A percentile compares a stretch with the other conserved stretches of the same genome.
Evolutionary conservation across 2,329 filamentous ascomycete genomes (phyloP).

Genomic region (Cladophialophora chaetospira): DNA sequence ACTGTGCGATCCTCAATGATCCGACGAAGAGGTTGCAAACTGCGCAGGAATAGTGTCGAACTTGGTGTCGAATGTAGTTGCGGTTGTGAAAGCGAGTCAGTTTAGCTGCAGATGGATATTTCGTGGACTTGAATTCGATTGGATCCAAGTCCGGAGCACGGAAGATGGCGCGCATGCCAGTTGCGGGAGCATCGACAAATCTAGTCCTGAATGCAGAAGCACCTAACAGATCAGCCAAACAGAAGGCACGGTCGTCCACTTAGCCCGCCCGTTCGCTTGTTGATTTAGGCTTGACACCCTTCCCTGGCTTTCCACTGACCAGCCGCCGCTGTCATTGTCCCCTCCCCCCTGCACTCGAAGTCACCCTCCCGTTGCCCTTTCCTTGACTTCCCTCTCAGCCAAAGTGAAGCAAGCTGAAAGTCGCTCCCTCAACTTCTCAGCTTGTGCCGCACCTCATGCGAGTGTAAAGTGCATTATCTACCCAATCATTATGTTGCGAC

Average conservation of each 20-base stretch:
- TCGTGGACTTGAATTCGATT: constrained; percentile 7
- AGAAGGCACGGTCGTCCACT: background rate
- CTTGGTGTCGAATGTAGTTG: constrained; percentile 7
- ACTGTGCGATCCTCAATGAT: background rate
- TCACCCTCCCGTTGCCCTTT: constrained; percentile 11
- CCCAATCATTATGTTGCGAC: constrained; percentile 27
- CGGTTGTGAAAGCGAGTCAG: background rate
- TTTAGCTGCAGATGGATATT: constrained; percentile 11
- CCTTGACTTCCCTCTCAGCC: constrained; percentile 4
- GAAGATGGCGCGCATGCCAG: constrained; percentile 2
- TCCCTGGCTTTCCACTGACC: background rate
- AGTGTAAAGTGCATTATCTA: constrained; percentile 9
- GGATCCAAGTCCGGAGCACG: background rate
- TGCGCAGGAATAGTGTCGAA: too few species aligned
- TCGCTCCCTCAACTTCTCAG: constrained; percentile 12
- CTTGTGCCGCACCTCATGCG: background rate
- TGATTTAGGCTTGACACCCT: constrained; percentile 7
- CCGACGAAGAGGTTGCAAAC: background rate
- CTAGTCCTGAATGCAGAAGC: background rate
- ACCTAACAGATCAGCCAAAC: constrained; percentile 4
- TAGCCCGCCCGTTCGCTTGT: background rate
- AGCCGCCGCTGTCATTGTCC: constrained; percentile 12
- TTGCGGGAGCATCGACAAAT: background rate
- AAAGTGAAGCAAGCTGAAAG: constrained; percentile 21
- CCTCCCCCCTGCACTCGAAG: constrained; percentile 5